Evolutionary conservation across 768 basidiomycete genomes (phyloP), one percentile per base, ranked within the genome.

Genomic region (Psilocybe tampanensis): DNA sequence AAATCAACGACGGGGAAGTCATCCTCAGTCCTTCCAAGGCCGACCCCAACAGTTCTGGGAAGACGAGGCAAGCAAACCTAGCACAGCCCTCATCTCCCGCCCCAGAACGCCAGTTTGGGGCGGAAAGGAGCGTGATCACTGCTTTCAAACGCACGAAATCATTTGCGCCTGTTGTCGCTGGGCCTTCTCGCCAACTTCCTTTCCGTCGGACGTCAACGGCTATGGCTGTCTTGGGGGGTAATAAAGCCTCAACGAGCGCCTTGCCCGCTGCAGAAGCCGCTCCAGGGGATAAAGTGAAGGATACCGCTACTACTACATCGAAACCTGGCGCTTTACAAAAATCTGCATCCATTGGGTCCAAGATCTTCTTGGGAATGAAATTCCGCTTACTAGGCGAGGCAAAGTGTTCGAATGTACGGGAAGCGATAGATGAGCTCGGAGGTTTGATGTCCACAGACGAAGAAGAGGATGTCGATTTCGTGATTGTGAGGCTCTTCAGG

Each of bases 401-500:
- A 4, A 80, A 80, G 54, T 77, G 77, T 32, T 59, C 74, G 8
- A 80, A 66, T 21, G 89, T 93, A 22, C 77, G 81, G 43, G 66
- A 64, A 7, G 90, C 89, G 0, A 76, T 94, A 23, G 82, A 88
- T 63, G 72, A 76, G 12, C 75, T 74, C 54, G 88, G 90, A 0
- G 89, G 89, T 1, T 68, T 62, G 17, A 71, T 84, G 65, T 73
- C 75, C 23, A 33, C 73, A 13, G 82, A 74, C 15, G 71, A 74
- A 7, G 81, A 80, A 8, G 76, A 76, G 13, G 78, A 81, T 17
- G 82, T 82, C 0, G 84, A 86, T 69, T 89, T 83, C 59, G 77
- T 90, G 52, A 70, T 93, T 54, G 89, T 92, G 13, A 75, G 92
- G 56, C 72, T 94, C 12, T 84, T 88, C 60, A 91, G 90, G 92